These are phyloP conservation scores for Aquilaria yunnanensis DNA, from an alignment of 345 rosid genomes.

Conservation along the genomic window DNA sequence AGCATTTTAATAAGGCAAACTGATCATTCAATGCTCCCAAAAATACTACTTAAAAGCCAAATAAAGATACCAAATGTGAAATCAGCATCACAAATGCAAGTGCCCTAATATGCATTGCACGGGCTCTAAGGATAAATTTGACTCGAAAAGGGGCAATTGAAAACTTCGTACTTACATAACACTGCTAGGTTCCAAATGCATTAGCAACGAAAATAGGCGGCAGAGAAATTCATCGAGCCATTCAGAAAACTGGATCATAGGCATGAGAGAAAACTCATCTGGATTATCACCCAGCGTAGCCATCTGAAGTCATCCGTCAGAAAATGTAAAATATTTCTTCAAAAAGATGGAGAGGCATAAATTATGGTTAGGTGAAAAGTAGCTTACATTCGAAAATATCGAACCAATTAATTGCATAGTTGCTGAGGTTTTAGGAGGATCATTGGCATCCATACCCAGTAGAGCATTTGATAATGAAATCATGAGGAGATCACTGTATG, in stretches of 20 bases:
- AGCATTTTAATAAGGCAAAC: too few relatives aligned
- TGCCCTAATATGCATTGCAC: too few relatives aligned
- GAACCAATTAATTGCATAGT: constrained; percentile 97
- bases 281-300: constrained; percentile 69
- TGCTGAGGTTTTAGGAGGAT: constrained; percentile 96
- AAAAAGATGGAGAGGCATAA: constrained; percentile 6
- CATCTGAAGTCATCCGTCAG: constrained; percentile 41
- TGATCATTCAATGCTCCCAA: too few relatives aligned
- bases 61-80: too few relatives aligned
- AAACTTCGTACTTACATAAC: constrained; percentile 60
- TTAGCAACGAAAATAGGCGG: constrained; percentile 82
- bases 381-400: constrained; percentile 94
- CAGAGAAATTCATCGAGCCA: constrained; percentile 97
- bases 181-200: constrained; percentile 87
- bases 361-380: constrained; percentile 6
- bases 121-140: not conserved
- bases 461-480: constrained; percentile 88
- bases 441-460: constrained; percentile 99
- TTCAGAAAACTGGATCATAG: constrained; percentile 77
- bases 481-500: constrained; percentile 58
- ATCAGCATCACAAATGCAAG: too few relatives aligned
- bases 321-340: constrained; percentile 6
- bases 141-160: not conserved
- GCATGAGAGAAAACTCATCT: constrained; percentile 59
- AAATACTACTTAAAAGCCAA: too few relatives aligned